Percentiles rank a stretch among this genome's conserved stretches.
Conservation (phyloP, 441 rosid species). For the Pelargonium citronellum region DNA sequence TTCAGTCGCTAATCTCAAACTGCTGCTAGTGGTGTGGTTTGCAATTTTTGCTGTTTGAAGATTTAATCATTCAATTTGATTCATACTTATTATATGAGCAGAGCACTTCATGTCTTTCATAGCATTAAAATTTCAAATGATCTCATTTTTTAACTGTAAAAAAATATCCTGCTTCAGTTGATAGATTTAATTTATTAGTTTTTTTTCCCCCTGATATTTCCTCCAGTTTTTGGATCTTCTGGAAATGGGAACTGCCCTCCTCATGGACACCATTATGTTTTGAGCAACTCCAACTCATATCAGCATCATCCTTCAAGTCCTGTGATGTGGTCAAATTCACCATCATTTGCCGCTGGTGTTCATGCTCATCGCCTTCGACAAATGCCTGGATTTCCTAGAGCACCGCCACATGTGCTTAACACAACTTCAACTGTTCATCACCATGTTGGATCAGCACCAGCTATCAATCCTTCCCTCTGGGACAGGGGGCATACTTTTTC, state of each 20-base stretch:
- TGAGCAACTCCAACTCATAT: slow-evolving; percentile 47
- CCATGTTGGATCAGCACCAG: slow-evolving; percentile 65
- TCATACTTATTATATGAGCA: no score
- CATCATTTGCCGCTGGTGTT: slow-evolving; percentile 41
- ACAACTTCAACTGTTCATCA: slow-evolving; percentile 50
- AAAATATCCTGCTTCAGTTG: neutral
- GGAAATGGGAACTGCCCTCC: slow-evolving; percentile 46
- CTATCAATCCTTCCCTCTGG: slow-evolving; percentile 55
- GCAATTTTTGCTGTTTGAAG: neutral
- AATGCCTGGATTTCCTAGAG: slow-evolving; percentile 45
- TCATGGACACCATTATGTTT: slow-evolving; percentile 40
- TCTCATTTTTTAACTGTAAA: neutral
- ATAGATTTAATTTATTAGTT: neutral
- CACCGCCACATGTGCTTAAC: slow-evolving; percentile 46
- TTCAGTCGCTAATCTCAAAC: no score
- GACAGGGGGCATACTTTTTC: slow-evolving; percentile 48
- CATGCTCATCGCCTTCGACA: slow-evolving; percentile 40
- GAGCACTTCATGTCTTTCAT: no score
- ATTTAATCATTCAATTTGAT: neutral
- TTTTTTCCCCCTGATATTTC: slow-evolving; percentile 11
- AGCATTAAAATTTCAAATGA: no score
- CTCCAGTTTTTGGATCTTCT: slow-evolving; percentile 55
- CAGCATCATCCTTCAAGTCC: slow-evolving; percentile 43
- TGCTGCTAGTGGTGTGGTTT: no score
- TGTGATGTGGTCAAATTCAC: slow-evolving; percentile 59